Evolutionary conservation across 2,329 filamentous ascomycete genomes (phyloP).

Genomic region (Periconia macrospinosa): DNA sequence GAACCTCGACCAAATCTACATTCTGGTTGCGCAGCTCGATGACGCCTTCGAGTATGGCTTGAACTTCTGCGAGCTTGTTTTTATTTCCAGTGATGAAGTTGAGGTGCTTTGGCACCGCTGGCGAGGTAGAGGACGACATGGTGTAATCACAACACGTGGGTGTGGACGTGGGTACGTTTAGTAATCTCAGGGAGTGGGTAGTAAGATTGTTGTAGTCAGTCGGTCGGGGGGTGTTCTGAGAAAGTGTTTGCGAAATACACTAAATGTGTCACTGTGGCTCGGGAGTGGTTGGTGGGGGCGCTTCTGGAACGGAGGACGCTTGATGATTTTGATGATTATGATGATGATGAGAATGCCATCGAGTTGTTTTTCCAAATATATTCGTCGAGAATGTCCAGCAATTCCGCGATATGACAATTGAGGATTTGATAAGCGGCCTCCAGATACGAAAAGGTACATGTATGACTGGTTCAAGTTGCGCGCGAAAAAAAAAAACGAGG

Average conservation of each 20-base stretch:
- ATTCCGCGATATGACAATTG: neutral
- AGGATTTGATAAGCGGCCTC: neutral
- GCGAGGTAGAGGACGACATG: conserved; percentile 2
- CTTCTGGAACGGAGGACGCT: too few relatives aligned
- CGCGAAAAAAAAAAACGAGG: neutral
- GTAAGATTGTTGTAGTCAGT: neutral
- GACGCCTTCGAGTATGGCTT: conserved; percentile 73
- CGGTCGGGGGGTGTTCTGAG: neutral
- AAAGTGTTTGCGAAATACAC: neutral
- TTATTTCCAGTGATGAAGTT: conserved; percentile 97
- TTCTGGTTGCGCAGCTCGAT: conserved; percentile 74
- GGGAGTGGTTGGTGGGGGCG: too few relatives aligned
- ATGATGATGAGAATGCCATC: too few relatives aligned
- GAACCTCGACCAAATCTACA: conserved; percentile 84
- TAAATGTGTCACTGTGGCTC: neutral
- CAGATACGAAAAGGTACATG: neutral
- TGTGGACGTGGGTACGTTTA: neutral
- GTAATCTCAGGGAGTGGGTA: neutral
- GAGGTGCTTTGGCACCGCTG: conserved; percentile 54
- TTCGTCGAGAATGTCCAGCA: neutral
- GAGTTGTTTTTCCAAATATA: too few relatives aligned
- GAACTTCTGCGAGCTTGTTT: conserved; percentile 86
- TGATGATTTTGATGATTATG: too few relatives aligned
- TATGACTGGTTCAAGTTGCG: neutral
- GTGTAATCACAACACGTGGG: neutral